phyloP scores from a whole-genome alignment of 2,329 filamentous ascomycete species.

The Fusarium pininemorale region DNA sequence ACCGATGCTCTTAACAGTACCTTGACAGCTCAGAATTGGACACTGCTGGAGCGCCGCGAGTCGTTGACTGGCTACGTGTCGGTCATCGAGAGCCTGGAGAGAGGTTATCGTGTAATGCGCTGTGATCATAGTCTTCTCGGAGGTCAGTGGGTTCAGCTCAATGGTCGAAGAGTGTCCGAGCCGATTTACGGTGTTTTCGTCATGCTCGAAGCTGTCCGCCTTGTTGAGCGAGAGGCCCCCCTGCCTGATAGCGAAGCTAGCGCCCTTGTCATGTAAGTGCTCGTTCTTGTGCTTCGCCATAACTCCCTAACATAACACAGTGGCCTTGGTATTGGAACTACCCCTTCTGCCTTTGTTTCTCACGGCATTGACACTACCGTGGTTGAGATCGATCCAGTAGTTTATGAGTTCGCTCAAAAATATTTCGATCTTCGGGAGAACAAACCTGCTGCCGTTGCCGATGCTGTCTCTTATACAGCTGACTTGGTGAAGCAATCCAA shows the following conservation, averaged over 20 bases:
- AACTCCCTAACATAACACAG: slow-evolving; percentile 52
- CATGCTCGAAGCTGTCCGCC: slow-evolving; percentile 89
- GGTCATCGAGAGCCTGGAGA: slow-evolving; percentile 78
- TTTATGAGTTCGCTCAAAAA: slow-evolving; percentile 81
- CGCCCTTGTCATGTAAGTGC: slow-evolving; percentile 83
- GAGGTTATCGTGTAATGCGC: slow-evolving; percentile 82
- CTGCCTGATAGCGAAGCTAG: slow-evolving; percentile 72
- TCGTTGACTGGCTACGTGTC: slow-evolving; percentile 93
- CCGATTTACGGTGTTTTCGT: slow-evolving; percentile 97
- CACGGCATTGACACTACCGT: slow-evolving; percentile 94
- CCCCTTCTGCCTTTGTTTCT: slow-evolving; percentile 83
- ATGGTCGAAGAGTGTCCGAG: slow-evolving; percentile 71
- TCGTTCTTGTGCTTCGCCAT: background rate
- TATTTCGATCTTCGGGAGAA: slow-evolving; percentile 84
- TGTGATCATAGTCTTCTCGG: slow-evolving; percentile 95
- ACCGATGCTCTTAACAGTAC: slow-evolving; percentile 72
- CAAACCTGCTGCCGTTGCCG: slow-evolving; percentile 81
- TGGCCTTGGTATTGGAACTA: slow-evolving; percentile 91
- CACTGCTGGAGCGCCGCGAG: slow-evolving; percentile 81
- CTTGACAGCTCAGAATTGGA: slow-evolving; percentile 73
- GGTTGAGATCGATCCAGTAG: slow-evolving; percentile 91
- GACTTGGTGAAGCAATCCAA: slow-evolving; percentile 53
- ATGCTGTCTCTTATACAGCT: slow-evolving; percentile 78
- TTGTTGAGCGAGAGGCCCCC: slow-evolving; percentile 70
- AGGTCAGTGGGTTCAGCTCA: slow-evolving; percentile 80